Percentiles rank a stretch among this genome's conserved stretches.
Evolutionary conservation across 306 rosid species (phyloP).

Genomic region (Boehmeria nivea): DNA sequence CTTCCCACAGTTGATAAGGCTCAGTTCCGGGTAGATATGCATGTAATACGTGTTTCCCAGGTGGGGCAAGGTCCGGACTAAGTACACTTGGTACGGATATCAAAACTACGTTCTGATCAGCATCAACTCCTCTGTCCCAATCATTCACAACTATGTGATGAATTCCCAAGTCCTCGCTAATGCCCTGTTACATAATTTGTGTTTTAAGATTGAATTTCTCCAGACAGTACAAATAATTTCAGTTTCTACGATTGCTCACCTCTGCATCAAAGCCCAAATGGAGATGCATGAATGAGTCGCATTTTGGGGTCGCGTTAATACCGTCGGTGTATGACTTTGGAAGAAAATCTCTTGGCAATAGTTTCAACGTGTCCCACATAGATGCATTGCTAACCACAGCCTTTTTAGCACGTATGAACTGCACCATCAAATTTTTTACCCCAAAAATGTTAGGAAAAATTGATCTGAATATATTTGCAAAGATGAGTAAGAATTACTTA

Average conservation of each 20-base stretch:
- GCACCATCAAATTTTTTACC: conserved; percentile 23
- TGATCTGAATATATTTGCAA: not conserved
- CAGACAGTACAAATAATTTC: conserved; percentile 2
- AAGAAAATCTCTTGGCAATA: conserved; percentile 60
- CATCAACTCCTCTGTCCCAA: conserved; percentile 93
- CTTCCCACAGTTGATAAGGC: conserved; percentile 79
- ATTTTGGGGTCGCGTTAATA: conserved; percentile 51
- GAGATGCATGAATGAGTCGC: conserved; percentile 99
- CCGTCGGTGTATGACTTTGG: conserved; percentile 58
- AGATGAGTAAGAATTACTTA: conserved; percentile 21
- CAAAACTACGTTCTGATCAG: conserved; percentile 89
- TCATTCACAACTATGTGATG: conserved; percentile 95
- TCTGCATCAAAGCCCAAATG: conserved; percentile 84
- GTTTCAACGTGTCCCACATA: conserved; percentile 82
- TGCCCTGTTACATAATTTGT: conserved; percentile 48
- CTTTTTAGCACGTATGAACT: conserved; percentile 79
- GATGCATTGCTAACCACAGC: conserved; percentile 90
- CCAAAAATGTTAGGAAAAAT: conserved; percentile 2
- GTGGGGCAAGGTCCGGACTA: conserved; percentile 74
- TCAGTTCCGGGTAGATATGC: conserved; percentile 94
- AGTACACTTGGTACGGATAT: conserved; percentile 87
- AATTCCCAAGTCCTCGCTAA: conserved; percentile 64
- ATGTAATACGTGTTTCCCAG: conserved; percentile 77
- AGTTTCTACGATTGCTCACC: conserved; percentile 33
- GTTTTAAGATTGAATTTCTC: not conserved